phyloP scores from a whole-genome alignment of 2,329 filamentous ascomycete genomes.

The Annulohypoxylon truncatum region DNA sequence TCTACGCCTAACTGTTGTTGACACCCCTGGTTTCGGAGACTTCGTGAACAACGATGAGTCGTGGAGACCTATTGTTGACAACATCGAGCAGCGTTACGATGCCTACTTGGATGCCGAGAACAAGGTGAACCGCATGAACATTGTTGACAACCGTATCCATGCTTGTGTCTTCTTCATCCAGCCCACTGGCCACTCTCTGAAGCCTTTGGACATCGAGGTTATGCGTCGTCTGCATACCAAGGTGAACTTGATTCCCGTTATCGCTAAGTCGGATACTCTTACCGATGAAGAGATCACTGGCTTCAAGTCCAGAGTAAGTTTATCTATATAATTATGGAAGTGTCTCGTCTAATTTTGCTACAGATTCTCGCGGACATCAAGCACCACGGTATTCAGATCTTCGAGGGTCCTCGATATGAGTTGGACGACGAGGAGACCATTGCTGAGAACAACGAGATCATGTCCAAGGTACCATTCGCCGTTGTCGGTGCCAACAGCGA shows the following conservation, averaged over 20 bases:
- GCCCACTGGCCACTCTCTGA: constrained; percentile 96
- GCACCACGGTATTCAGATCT: constrained; percentile 98
- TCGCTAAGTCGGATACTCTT: constrained; percentile 97
- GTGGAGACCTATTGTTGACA: constrained; percentile 98
- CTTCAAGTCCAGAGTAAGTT: constrained; percentile 95
- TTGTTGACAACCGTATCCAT: constrained; percentile 98
- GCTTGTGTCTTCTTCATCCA: constrained; percentile 99
- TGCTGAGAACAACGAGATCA: constrained; percentile 99
- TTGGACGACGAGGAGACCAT: constrained; percentile 99
- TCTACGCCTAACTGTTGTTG: constrained; percentile 94
- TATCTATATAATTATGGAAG: background rate
- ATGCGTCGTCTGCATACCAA: constrained; percentile 99
- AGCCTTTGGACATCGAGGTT: constrained; percentile 98
- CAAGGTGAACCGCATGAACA: constrained; percentile 99
- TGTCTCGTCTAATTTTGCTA: constrained; percentile 26
- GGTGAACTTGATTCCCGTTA: constrained; percentile 99
- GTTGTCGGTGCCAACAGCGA: constrained; percentile 97
- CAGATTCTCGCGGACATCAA: constrained; percentile 97
- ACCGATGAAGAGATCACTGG: constrained; percentile 94
- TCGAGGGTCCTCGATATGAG: constrained; percentile 97
- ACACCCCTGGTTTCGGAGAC: constrained; percentile 97
- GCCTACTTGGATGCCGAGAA: constrained; percentile 99
- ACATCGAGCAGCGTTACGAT: constrained; percentile 99
- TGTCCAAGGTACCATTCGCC: constrained; percentile 99
- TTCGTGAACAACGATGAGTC: constrained; percentile 99